Conservation (phyloP, 2,329 filamentous ascomycete species). For the Fusarium nematophilum region DNA sequence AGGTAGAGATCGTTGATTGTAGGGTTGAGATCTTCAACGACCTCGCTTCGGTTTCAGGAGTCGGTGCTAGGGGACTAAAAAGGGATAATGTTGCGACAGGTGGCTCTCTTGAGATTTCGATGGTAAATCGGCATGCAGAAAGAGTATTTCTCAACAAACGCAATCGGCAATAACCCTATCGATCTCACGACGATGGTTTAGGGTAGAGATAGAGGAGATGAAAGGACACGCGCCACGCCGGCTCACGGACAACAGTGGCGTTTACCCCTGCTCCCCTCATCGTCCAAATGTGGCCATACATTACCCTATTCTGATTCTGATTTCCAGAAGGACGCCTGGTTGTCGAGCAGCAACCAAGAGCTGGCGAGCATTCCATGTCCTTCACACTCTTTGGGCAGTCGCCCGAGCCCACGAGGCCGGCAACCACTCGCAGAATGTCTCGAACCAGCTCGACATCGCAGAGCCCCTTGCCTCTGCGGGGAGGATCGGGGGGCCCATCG, state of each 20-base stretch:
- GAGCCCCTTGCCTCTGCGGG: neutral
- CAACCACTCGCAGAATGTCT: neutral
- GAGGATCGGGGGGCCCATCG: too few relatives aligned
- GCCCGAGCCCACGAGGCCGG: too few relatives aligned
- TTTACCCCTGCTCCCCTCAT: slow-evolving; percentile 1
- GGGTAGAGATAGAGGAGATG: slow-evolving; percentile 3
- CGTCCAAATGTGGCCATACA: neutral
- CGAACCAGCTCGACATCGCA: neutral
- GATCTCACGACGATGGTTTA: neutral
- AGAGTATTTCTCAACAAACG: neutral
- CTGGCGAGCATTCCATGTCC: too few relatives aligned
- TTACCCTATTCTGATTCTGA: neutral
- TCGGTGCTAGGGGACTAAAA: too few relatives aligned
- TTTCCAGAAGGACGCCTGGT: too few relatives aligned
- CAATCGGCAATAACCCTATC: slow-evolving; percentile 7
- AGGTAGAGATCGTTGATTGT: too few relatives aligned
- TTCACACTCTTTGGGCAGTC: too few relatives aligned
- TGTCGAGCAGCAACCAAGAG: too few relatives aligned
- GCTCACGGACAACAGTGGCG: neutral
- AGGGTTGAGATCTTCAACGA: too few relatives aligned
- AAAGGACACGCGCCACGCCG: neutral
- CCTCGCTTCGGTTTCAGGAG: too few relatives aligned
- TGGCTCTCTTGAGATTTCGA: neutral
- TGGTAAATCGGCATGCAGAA: neutral
- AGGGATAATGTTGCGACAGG: too few relatives aligned